phyloP scores from a whole-genome alignment of 257 asterid genomes.

The Craterostigma plantagineum region DNA sequence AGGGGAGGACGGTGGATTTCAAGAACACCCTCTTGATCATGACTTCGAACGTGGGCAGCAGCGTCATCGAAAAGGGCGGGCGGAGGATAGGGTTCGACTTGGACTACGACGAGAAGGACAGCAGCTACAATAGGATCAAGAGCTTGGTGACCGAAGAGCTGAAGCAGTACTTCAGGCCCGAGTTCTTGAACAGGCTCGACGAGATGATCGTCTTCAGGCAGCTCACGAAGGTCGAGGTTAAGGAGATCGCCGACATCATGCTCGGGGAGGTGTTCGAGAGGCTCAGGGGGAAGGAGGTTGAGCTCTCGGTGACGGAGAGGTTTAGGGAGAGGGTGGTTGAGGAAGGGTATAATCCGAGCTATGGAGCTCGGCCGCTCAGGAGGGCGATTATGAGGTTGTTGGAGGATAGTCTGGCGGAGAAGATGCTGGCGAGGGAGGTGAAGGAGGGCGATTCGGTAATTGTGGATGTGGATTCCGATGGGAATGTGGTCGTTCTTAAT shows the following conservation, averaged over 20 bases:
- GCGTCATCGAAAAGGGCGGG: conserved; percentile 51
- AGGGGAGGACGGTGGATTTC: conserved; percentile 72
- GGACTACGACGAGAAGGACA: conserved; percentile 43
- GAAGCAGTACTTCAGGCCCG: conserved; percentile 65
- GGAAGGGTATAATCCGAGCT: conserved; percentile 56
- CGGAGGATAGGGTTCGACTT: conserved; percentile 46
- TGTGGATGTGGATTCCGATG: conserved; percentile 30
- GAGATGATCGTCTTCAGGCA: conserved; percentile 70
- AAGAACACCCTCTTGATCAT: conserved; percentile 68
- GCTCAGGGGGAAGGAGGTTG: conserved; percentile 33
- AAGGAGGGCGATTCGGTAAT: conserved; percentile 57
- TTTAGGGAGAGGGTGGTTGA: conserved; percentile 54
- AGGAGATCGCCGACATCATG: conserved; percentile 71
- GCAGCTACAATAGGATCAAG: conserved; percentile 52
- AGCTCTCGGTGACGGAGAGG: conserved; percentile 43
- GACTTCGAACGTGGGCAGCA: conserved; percentile 70
- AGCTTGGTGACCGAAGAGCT: conserved; percentile 42
- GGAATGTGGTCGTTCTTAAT: no score
- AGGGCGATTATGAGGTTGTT: conserved; percentile 68
- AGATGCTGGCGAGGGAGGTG: conserved; percentile 43
- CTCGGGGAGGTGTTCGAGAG: conserved; percentile 50
- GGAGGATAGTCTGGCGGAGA: conserved; percentile 82
- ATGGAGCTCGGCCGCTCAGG: conserved; percentile 73
- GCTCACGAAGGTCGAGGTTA: conserved; percentile 52
- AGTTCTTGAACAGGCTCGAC: conserved; percentile 63